Evolutionary conservation across 2,329 filamentous ascomycete genomes (phyloP), one percentile per base, ranked within the genome.

Genomic region (Aspergillus alliaceus): DNA sequence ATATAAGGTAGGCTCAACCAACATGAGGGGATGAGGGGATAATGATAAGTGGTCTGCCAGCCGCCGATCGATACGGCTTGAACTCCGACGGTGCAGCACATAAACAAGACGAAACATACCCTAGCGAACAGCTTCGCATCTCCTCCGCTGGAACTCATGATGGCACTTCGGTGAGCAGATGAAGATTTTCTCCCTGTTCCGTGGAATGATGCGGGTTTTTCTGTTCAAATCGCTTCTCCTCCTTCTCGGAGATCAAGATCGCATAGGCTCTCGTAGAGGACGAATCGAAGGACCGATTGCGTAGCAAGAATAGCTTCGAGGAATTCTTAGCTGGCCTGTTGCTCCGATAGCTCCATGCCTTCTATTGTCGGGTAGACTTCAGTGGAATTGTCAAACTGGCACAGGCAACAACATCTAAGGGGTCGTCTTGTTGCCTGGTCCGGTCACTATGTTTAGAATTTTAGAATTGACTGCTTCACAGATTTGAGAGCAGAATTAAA

Each of bases 121-220:
- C 95, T 88, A 77, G 95, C 93, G 82, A 99, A 99, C 80, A 99
- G 88, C 86, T 97, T 98, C 80, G 95, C 96, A 86, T 98, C 95
- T 79, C 95, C 92, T 80, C 90, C 91, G 77, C 86, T 77, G 62
- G 84, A 80, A 75, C 82, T 85, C 84, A 87, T 88, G 66, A 66
- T 79, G 71, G 63, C 40, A 46, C 40, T 47, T 57, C 37, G 51
- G 50, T 44, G 15, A 18, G 35, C 24, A 11, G 29, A 51, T 12
- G 37, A 56, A 29, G 34, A 50, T 18, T 27, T 40, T 7, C 40
- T 44, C 20, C 37, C 37, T 44, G 51, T 42, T 53, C 20, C 31
- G 59, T 44, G 32, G 32, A 24, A 29, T 49, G 27, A 51, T 47
- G 29, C 27, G 49, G 68, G 14, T 25, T n/a, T 39, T 18, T 15